These are phyloP conservation scores for Piedraia hortae DNA, from an alignment of 2,329 filamentous ascomycete species.

Conservation along the genomic window DNA sequence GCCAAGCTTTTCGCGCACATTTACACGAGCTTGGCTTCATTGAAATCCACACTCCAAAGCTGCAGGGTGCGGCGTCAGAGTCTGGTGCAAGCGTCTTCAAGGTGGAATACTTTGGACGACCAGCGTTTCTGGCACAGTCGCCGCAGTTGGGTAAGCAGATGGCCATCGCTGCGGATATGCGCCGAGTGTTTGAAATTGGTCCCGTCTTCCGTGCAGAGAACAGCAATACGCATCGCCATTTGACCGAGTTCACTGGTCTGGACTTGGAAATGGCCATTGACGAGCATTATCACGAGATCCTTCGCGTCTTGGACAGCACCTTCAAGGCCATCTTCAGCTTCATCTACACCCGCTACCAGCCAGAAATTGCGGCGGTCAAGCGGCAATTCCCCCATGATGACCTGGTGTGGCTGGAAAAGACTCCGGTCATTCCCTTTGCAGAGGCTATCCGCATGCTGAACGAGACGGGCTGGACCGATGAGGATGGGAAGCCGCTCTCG, in stretches of 20 bases:
- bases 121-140: conserved; percentile 71
- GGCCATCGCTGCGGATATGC: conserved; percentile 70
- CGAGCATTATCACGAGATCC: conserved; percentile 67
- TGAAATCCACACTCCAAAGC: conserved; percentile 80
- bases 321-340: conserved; percentile 56
- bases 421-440: conserved; percentile 51
- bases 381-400: conserved; percentile 67
- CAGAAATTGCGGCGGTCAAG: conserved; percentile 55
- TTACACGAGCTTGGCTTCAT: conserved; percentile 56
- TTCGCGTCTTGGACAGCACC: conserved; percentile 48
- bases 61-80: conserved; percentile 73
- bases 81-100: conserved; percentile 79
- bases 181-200: conserved; percentile 67
- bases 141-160: conserved; percentile 85
- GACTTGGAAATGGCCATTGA: conserved; percentile 85
- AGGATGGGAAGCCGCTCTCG: conserved; percentile 43
- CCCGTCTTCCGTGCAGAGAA: conserved; percentile 85
- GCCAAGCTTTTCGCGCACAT: conserved; percentile 49
- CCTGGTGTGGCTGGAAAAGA: conserved; percentile 64
- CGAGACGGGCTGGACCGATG: conserved; percentile 46
- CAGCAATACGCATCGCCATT: conserved; percentile 77
- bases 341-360: conserved; percentile 38
- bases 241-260: conserved; percentile 82
- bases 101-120: conserved; percentile 69
- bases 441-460: conserved; percentile 62